A percentile compares a stretch with the other conserved stretches of the same genome.
Evolutionary conservation across 2,329 filamentous ascomycete species (phyloP).

Genomic region (Davidsoniella virescens): DNA sequence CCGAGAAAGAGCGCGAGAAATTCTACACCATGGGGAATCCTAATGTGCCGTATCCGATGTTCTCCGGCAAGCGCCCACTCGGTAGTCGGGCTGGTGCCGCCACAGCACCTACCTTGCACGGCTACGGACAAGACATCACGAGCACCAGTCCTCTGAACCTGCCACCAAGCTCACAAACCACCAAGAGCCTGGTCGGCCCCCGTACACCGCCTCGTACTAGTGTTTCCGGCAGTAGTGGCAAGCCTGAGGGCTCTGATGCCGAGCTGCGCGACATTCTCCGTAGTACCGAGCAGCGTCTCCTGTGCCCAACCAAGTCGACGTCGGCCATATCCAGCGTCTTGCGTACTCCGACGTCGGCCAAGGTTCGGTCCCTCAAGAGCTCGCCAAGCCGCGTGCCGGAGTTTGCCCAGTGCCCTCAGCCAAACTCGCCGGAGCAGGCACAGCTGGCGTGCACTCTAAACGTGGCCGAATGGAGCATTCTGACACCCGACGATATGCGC

Average conservation of each 20-base stretch:
- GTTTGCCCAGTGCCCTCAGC: neutral
- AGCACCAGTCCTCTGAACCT: neutral
- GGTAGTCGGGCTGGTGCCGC: neutral
- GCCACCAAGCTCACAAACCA: neutral
- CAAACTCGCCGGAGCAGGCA: slow-evolving; percentile 4
- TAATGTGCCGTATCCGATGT: slow-evolving; percentile 8
- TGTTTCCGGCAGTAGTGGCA: neutral
- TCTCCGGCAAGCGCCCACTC: slow-evolving; percentile 1
- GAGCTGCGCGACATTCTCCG: slow-evolving; percentile 35
- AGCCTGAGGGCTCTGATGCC: slow-evolving; percentile 22
- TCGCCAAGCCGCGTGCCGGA: slow-evolving; percentile 8
- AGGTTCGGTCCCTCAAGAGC: slow-evolving; percentile 2
- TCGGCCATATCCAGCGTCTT: slow-evolving; percentile 8
- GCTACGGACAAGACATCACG: neutral
- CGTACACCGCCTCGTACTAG: neutral
- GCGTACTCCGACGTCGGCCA: slow-evolving; percentile 6
- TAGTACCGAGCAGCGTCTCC: slow-evolving; percentile 35
- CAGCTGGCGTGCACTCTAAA: slow-evolving; percentile 9
- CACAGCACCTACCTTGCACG: neutral
- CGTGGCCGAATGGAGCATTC: slow-evolving; percentile 7
- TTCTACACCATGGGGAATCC: slow-evolving; percentile 4
- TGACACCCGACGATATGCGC: slow-evolving; percentile 7
- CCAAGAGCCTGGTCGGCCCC: neutral
- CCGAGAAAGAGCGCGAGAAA: slow-evolving; percentile 6
- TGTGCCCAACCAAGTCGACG: neutral